Conservation (phyloP, 306 rosid genomes). For the Vigna nakashimae region DNA sequence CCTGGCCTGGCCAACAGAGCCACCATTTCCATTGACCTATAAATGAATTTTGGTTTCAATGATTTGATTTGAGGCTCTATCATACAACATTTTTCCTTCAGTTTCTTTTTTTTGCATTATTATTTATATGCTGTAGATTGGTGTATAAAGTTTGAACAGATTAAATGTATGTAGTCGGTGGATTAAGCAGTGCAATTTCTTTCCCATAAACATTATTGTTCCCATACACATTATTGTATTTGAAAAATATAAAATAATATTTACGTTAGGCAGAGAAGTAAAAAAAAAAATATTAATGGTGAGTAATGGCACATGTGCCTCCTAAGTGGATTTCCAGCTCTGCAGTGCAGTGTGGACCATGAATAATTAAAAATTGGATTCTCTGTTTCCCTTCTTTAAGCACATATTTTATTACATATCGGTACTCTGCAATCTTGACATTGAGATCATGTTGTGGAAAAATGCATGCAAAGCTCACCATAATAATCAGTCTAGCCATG, state of each 20-base stretch:
- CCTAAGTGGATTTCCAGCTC: slow-evolving; percentile 65
- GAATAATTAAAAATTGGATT: slow-evolving; percentile 47
- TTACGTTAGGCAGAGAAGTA: slow-evolving; percentile 32
- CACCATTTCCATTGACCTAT: slow-evolving; percentile 55
- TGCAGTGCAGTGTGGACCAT: slow-evolving; percentile 56
- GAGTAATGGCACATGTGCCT: slow-evolving; percentile 54
- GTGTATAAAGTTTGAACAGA: slow-evolving; percentile 58
- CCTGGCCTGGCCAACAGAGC: slow-evolving; percentile 69
- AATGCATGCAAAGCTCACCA: slow-evolving; percentile 33
- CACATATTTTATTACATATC: slow-evolving; percentile 35
- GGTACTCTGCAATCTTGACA: slow-evolving; percentile 50
- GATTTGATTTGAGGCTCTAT: background rate
- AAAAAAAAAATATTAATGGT: slow-evolving; percentile 16
- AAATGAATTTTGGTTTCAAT: slow-evolving; percentile 8
- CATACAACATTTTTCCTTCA: slow-evolving; percentile 19
- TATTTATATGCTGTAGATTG: slow-evolving; percentile 44
- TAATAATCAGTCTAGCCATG: background rate
- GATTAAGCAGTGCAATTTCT: slow-evolving; percentile 45
- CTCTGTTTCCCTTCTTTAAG: slow-evolving; percentile 40
- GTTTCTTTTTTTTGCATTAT: background rate
- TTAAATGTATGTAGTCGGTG: slow-evolving; percentile 41
- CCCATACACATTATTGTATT: slow-evolving; percentile 30
- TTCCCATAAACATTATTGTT: slow-evolving; percentile 32
- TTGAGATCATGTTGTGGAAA: slow-evolving; percentile 12
- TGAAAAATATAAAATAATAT: slow-evolving; percentile 29